Evolutionary conservation across 2,329 filamentous ascomycete species (phyloP).

Genomic region (Aureobasidium zeae): DNA sequence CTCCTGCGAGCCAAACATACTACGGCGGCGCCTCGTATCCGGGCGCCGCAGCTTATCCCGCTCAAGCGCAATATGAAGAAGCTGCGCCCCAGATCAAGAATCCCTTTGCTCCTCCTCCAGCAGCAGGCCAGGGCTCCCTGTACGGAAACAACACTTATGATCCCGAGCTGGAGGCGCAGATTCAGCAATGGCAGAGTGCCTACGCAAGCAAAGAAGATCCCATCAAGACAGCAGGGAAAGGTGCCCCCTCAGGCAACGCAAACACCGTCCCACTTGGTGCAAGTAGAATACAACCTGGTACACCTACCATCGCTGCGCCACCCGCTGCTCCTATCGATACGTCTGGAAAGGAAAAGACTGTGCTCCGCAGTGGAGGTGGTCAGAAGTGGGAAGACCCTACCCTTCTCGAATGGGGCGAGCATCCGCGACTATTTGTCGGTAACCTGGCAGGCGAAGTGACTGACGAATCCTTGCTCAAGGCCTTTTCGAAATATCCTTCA

Average conservation of each 20-base stretch:
- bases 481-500: constrained; percentile 78
- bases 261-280: constrained; percentile 19
- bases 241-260: constrained; percentile 31
- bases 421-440: constrained; percentile 90
- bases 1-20: constrained; percentile 27
- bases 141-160: constrained; percentile 42
- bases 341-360: constrained; percentile 68
- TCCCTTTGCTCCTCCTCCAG: constrained; percentile 59
- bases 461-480: constrained; percentile 89
- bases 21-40: constrained; percentile 29
- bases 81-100: constrained; percentile 64
- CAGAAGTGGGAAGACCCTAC: constrained; percentile 85
- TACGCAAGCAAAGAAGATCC: constrained; percentile 60
- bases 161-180: constrained; percentile 79
- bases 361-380: constrained; percentile 78
- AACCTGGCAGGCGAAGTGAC: constrained; percentile 97
- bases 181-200: constrained; percentile 89
- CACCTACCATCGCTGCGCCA: constrained; percentile 28
- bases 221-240: constrained; percentile 25
- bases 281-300: constrained; percentile 13
- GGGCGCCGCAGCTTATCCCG: constrained; percentile 19
- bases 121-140: constrained; percentile 19
- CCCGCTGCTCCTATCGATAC: constrained; percentile 29
- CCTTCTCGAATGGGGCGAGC: constrained; percentile 92
- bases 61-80: constrained; percentile 18